Percentiles rank a stretch among this genome's conserved stretches.
Evolutionary conservation across 169 alveolate genomes (phyloP).

Genomic region (Blepharisma undulans): DNA sequence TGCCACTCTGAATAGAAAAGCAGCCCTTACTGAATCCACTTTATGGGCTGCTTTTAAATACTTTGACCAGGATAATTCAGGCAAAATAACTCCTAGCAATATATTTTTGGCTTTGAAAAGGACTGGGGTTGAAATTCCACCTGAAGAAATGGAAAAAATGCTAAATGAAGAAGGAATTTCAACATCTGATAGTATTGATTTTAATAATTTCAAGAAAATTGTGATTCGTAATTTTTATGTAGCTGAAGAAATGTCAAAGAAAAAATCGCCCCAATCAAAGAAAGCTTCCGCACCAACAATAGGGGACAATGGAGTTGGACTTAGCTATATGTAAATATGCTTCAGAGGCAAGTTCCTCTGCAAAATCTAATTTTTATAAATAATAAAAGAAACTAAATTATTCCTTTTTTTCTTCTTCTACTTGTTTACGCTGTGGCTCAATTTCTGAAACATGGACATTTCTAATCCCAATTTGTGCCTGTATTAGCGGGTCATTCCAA

Average conservation of each 20-base stretch:
- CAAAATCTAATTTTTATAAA: too few relatives aligned
- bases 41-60: conserved; percentile 57
- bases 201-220: conserved; percentile 59
- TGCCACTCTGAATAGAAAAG: conserved; percentile 47
- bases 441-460: background rate
- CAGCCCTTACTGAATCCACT: conserved; percentile 41
- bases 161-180: conserved; percentile 46
- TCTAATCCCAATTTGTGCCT: background rate
- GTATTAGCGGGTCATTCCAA: conserved; percentile 48
- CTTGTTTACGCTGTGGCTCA: background rate
- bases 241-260: background rate
- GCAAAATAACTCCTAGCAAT: conserved; percentile 56
- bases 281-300: background rate
- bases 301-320: background rate
- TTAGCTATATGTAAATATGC: background rate
- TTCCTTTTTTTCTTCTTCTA: background rate
- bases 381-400: background rate
- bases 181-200: conserved; percentile 46
- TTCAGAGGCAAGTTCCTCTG: background rate
- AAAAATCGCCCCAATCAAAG: background rate
- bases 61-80: conserved; percentile 64
- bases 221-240: background rate
- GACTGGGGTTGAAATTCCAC: conserved; percentile 47
- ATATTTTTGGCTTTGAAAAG: conserved; percentile 53
- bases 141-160: conserved; percentile 48